Evolutionary conservation across 2,329 filamentous ascomycete genomes (phyloP), one percentile per base, ranked within the genome.

Genomic region (Fusarium palustre): DNA sequence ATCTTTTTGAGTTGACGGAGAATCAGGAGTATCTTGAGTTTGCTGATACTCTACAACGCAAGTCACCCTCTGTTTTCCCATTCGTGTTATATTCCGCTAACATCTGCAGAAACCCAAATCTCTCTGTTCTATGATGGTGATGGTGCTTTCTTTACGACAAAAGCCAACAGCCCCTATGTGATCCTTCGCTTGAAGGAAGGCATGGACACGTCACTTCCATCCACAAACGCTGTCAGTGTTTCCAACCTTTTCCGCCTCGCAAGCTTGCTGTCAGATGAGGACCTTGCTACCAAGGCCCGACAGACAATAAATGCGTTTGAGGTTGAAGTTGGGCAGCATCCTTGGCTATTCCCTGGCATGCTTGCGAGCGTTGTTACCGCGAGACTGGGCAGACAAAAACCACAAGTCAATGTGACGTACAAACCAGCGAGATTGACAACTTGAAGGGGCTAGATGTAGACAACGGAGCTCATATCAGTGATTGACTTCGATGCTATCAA

Each of bases 131-230:
- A 92, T 80, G 94, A 97, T 71, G 77, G 82, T 6, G 80, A 76
- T 28, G 87, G 87, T 42, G 92, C 87, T 33, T 96, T 95, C 84
- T 96, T 92, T 81, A 90, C 89, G 7, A 94, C 91, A 2, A 81
- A 85, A 7, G 81, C 83, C 15, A 80, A 85, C 42, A 88, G 90
- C 12, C 82, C 89, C 1, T 88, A 94, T 74, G 86, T 91, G 30
- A 90, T 97, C 62, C 87, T 98, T 64, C 91, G 95, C 25, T 87
- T 97, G 50, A 99, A 99, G 80, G 93, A 97, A 67, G 96, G 94
- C 69, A 97, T 97, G 87, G 96, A 99, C 79, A 93, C 93, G 7
- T 91, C 93, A 2, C 91, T 96, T 64, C 96, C 96, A 1, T 96
- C 93, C 0, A 91, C 92, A 53, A 99, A 99, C 76, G 93, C 93